Evolutionary conservation across 2,329 filamentous ascomycete genomes (phyloP).

Genomic region (Arthrobotrys conoides): DNA sequence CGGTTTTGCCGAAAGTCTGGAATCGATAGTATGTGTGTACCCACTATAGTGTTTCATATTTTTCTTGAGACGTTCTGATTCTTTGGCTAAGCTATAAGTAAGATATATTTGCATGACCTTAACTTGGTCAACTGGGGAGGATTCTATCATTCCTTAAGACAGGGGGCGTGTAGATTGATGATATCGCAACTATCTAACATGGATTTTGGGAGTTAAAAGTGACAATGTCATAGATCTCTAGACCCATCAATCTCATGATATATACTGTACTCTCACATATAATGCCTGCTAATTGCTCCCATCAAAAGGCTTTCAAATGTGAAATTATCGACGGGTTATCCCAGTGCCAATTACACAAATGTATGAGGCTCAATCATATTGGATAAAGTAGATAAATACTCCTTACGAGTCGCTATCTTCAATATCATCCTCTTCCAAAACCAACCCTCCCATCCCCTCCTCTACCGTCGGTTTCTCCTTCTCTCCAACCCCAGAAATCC

Average conservation of each 20-base stretch:
- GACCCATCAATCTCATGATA: neutral
- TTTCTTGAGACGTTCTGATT: too few species aligned
- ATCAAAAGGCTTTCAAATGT: neutral
- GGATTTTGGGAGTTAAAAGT: neutral
- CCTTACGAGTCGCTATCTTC: constrained; percentile 71
- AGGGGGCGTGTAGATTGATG: too few species aligned
- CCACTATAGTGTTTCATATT: too few species aligned
- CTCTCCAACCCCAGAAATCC: constrained; percentile 63
- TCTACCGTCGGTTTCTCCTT: constrained; percentile 65
- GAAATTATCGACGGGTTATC: neutral
- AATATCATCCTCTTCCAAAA: constrained; percentile 87
- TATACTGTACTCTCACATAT: neutral
- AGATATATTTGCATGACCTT: too few species aligned
- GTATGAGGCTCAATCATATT: neutral
- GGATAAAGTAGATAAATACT: neutral
- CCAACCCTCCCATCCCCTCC: constrained; percentile 75
- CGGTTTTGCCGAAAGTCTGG: constrained; percentile 43
- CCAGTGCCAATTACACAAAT: neutral
- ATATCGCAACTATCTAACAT: neutral
- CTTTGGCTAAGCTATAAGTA: too few species aligned
- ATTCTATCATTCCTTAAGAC: too few species aligned
- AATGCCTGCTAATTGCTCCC: neutral
- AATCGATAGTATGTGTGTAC: neutral
- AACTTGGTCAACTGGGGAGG: too few species aligned
- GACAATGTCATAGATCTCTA: neutral